These are phyloP conservation scores for Schizophyllum amplum DNA, from an alignment of 1,284 basidiomycete species.

Conservation along the genomic window DNA sequence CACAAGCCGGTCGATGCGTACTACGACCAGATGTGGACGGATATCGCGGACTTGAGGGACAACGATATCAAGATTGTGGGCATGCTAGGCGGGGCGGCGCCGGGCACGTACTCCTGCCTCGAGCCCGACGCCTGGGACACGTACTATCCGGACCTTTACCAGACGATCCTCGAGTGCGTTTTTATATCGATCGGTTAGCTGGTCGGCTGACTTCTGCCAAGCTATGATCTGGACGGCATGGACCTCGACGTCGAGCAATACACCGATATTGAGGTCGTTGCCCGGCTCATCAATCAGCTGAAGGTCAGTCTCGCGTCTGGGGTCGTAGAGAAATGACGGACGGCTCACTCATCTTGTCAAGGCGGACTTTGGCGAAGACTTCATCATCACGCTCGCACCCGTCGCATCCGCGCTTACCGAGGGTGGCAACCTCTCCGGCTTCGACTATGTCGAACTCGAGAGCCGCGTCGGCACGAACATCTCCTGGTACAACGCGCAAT, in stretches of 20 bases:
- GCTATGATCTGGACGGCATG: slow-evolving; percentile 17
- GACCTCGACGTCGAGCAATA: slow-evolving; percentile 18
- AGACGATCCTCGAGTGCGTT: slow-evolving; percentile 10
- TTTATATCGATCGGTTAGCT: background rate
- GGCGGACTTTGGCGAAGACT: slow-evolving; percentile 9
- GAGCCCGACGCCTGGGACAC: slow-evolving; percentile 12
- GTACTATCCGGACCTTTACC: slow-evolving; percentile 15
- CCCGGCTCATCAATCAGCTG: slow-evolving; percentile 12
- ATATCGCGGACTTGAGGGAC: slow-evolving; percentile 12
- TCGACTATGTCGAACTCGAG: slow-evolving; percentile 16
- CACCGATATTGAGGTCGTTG: slow-evolving; percentile 3
- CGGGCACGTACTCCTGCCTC: slow-evolving; percentile 16
- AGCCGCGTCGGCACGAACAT: slow-evolving; percentile 9
- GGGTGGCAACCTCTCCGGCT: slow-evolving; percentile 16
- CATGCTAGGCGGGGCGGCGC: slow-evolving; percentile 17
- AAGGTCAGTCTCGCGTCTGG: slow-evolving; percentile 11
- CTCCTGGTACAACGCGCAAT: slow-evolving; percentile 18
- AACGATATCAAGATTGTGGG: slow-evolving; percentile 17
- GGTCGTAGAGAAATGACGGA: background rate
- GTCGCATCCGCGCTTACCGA: slow-evolving; percentile 14
- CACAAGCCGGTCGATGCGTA: slow-evolving; percentile 7
- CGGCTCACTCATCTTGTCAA: background rate
- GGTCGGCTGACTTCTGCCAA: background rate
- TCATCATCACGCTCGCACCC: slow-evolving; percentile 18
- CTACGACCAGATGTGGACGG: slow-evolving; percentile 16